Evolutionary conservation across 768 basidiomycete species (phyloP).

Genomic region (Kwoniella dendrophila): DNA sequence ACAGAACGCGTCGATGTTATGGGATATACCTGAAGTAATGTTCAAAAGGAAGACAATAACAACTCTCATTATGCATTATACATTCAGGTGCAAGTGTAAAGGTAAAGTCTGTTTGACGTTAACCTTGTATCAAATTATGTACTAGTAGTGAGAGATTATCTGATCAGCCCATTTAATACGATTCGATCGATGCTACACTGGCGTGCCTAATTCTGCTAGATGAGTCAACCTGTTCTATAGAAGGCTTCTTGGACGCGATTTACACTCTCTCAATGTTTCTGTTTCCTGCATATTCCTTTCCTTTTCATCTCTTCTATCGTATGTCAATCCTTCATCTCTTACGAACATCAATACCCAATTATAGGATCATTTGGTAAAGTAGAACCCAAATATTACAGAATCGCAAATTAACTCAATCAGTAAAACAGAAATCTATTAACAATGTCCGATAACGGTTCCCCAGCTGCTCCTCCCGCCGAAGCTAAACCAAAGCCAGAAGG

Average conservation of each 20-base stretch:
- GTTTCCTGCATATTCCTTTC: background rate
- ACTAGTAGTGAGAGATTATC: background rate
- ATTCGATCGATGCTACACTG: background rate
- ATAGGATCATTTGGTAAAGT: background rate
- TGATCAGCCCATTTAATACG: background rate
- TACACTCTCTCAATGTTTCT: background rate
- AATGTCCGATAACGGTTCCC: constrained; percentile 48
- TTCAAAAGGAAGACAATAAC: too few species aligned
- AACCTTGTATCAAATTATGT: too few species aligned
- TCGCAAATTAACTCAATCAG: too few species aligned
- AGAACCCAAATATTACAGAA: too few species aligned
- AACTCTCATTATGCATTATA: too few species aligned
- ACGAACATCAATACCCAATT: background rate
- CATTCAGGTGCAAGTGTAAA: too few species aligned
- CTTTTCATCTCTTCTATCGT: background rate
- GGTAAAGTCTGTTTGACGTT: too few species aligned
- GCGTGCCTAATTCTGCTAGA: background rate
- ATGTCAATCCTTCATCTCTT: background rate
- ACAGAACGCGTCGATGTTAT: too few species aligned
- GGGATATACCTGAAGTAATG: too few species aligned
- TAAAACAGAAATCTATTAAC: constrained; percentile 1
- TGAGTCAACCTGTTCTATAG: background rate
- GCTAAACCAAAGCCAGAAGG: constrained; percentile 47
- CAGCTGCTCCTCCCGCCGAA: constrained; percentile 33
- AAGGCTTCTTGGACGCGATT: constrained; percentile 2